Conservation (phyloP, 352 stramenopile genomes). For the Pythium pyrilobum region DNA sequence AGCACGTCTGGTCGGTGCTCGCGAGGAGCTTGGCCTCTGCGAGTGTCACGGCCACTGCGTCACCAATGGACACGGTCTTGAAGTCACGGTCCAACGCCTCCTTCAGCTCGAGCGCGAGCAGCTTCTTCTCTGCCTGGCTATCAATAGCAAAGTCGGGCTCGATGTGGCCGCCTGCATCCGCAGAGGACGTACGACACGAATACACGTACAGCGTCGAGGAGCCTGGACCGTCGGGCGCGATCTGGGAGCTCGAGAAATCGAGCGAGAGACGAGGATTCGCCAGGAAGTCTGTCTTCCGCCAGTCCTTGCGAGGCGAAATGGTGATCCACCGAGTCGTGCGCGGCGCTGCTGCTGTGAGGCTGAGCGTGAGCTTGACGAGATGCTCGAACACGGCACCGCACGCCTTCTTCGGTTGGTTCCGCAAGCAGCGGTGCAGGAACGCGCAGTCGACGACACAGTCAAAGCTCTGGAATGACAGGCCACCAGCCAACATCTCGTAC, state of each 20-base stretch:
- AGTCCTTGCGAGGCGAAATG: slow-evolving; percentile 54
- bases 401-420: slow-evolving; percentile 34
- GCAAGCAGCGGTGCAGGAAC: slow-evolving; percentile 46
- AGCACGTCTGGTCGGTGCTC: background rate
- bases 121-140: slow-evolving; percentile 9
- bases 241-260: background rate
- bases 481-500: too few relatives aligned
- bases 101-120: slow-evolving; percentile 13
- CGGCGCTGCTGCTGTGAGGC: background rate
- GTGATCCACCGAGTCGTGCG: slow-evolving; percentile 24
- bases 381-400: slow-evolving; percentile 32
- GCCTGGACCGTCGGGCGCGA: background rate
- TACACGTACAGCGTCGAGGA: slow-evolving; percentile 9
- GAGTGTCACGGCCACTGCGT: background rate
- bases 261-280: slow-evolving; percentile 20
- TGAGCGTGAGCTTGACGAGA: slow-evolving; percentile 17
- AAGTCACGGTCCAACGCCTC: slow-evolving; percentile 11
- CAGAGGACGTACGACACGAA: background rate
- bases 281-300: slow-evolving; percentile 57
- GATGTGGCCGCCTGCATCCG: too few relatives aligned
- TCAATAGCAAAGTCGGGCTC: too few relatives aligned
- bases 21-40: background rate
- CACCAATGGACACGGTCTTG: background rate
- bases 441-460: slow-evolving; percentile 44
- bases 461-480: slow-evolving; percentile 6